phyloP scores from a whole-genome alignment of 768 basidiomycete genomes.

The Tricholoma matsutake region DNA sequence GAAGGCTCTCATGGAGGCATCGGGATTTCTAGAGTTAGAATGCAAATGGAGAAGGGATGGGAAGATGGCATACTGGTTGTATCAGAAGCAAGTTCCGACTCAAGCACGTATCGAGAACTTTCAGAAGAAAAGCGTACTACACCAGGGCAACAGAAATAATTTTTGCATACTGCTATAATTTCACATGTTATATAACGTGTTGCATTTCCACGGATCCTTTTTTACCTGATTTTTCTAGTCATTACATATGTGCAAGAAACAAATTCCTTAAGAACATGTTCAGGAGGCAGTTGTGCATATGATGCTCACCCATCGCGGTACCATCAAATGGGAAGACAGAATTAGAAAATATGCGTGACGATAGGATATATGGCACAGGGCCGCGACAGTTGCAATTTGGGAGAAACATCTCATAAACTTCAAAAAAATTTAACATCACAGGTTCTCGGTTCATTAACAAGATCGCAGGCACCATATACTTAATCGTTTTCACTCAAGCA shows the following conservation, averaged over 20 bases:
- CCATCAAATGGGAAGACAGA: slow-evolving; percentile 48
- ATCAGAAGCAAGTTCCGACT: slow-evolving; percentile 39
- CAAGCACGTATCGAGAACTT: slow-evolving; percentile 26
- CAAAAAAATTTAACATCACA: slow-evolving; percentile 21
- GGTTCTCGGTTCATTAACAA: slow-evolving; percentile 75
- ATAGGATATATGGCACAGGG: slow-evolving; percentile 82
- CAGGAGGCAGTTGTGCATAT: slow-evolving; percentile 18
- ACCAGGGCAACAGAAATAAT: slow-evolving; percentile 77
- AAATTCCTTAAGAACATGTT: slow-evolving; percentile 8
- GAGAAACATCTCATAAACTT: slow-evolving; percentile 54
- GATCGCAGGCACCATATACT: slow-evolving; percentile 36
- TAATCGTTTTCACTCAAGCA: slow-evolving; percentile 41
- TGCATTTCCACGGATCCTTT: too few species aligned
- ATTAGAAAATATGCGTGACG: slow-evolving; percentile 76
- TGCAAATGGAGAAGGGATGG: slow-evolving; percentile 64
- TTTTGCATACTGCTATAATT: slow-evolving; percentile 51
- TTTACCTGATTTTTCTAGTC: too few species aligned
- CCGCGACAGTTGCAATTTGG: slow-evolving; percentile 81
- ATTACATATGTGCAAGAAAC: too few species aligned
- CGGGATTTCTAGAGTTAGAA: slow-evolving; percentile 64
- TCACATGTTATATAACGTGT: not conserved
- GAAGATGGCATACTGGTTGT: slow-evolving; percentile 89
- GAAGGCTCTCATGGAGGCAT: slow-evolving; percentile 47
- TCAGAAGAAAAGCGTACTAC: slow-evolving; percentile 53
- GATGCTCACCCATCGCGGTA: slow-evolving; percentile 43